A percentile compares a stretch with the other conserved stretches of the same genome.
Conservation (phyloP, 2,329 filamentous ascomycete genomes). For the Talaromyces sp. region DNA sequence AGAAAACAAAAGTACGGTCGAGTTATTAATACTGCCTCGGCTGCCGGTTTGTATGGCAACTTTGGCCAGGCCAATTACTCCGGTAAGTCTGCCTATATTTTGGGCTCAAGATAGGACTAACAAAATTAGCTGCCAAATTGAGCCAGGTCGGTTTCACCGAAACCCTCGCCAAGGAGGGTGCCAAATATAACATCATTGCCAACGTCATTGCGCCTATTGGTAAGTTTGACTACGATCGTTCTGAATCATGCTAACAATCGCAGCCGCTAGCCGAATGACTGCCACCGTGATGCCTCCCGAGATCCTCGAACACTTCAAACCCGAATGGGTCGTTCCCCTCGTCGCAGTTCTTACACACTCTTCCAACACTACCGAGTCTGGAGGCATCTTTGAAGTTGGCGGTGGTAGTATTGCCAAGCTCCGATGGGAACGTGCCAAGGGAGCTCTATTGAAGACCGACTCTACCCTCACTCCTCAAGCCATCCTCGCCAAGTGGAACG, state of each 20-base stretch:
- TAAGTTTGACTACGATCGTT: conserved; percentile 24
- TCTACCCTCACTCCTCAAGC: conserved; percentile 82
- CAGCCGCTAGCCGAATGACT: conserved; percentile 90
- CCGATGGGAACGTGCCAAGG: conserved; percentile 89
- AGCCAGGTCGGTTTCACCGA: conserved; percentile 96
- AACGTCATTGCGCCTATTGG: conserved; percentile 91
- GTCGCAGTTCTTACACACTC: conserved; percentile 86
- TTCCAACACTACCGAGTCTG: conserved; percentile 76
- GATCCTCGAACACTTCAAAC: conserved; percentile 77
- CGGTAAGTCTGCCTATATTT: conserved; percentile 38
- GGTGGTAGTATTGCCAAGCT: conserved; percentile 90
- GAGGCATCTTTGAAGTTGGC: conserved; percentile 88
- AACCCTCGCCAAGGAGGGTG: conserved; percentile 93
- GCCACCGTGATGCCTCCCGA: conserved; percentile 95
- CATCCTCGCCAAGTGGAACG: conserved; percentile 82
- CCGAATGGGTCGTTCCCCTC: conserved; percentile 91
- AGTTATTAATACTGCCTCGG: conserved; percentile 95
- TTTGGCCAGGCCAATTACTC: conserved; percentile 98
- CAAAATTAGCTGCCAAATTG: conserved; percentile 72
- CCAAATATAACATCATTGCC: conserved; percentile 94
- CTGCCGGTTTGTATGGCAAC: conserved; percentile 89
- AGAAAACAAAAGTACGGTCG: conserved; percentile 98
- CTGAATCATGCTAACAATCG: conserved; percentile 9
- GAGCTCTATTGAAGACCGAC: conserved; percentile 85
- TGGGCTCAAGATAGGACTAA: conserved; percentile 19